Evolutionary conservation across 2,329 filamentous ascomycete genomes (phyloP), one percentile per base, ranked within the genome.

Genomic region (Hortaea werneckii): DNA sequence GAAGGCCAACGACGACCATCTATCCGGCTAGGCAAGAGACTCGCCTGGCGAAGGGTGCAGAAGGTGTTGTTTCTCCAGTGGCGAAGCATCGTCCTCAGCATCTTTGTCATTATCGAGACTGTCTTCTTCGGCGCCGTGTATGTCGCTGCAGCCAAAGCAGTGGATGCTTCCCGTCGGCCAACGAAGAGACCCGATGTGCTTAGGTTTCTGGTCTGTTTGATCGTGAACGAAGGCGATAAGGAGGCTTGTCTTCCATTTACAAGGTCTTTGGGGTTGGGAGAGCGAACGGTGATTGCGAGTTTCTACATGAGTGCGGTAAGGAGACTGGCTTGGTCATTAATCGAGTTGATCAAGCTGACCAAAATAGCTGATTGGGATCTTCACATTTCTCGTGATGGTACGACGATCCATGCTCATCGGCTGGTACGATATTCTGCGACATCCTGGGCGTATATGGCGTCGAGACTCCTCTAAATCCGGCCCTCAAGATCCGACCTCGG

Each of bases 111-210:
- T 52, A 73, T 75, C 47, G 85, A 90, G 60, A 83, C 89, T 46
- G 79, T 90, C 53, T 89, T 89, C 71, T 92, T 92, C 63, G 80
- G 85, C 1, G 70, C 88, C 37, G 74, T 90, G 40, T 94, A 92
- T 59, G 80, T 94, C 37, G 81, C 83, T 61, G 82, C 52, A 49
- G 49, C 90, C 63, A 79, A 79, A 53, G 76, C 80, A 9, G 72
- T 82, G 5, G 67, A 78, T 28, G 48, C 60, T 45, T 73, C 73
- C 3, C n/a, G 30, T 11, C 67, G 76, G 30, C 73, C 73, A 40
- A 71, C 37, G 27, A 45, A 49, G 37, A 72, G 13, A 57, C 79
- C 58, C n/a, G 72, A 75, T 28, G 76, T 80, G 4, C 43, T 63
- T 9, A 65, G 69, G 3, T 94, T 87, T 85, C 65, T 85, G 1